Evolutionary conservation across 768 basidiomycete species (phyloP).

Genomic region (Amanita rubescens): DNA sequence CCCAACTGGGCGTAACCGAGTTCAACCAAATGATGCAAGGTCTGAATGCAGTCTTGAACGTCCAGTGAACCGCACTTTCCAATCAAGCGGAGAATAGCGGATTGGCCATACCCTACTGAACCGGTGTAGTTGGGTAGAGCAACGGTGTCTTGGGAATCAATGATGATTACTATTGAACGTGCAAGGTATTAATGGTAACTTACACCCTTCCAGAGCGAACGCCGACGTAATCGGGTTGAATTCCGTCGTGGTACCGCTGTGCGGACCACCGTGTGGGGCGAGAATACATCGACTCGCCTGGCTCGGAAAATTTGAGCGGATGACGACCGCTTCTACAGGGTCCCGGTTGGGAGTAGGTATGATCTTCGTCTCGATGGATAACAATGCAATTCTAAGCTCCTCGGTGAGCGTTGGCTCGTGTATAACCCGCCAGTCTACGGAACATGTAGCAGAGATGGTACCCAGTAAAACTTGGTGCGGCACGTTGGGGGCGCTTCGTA

Average conservation of each 20-base stretch:
- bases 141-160: slow-evolving; percentile 35
- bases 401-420: too few species aligned
- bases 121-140: too few species aligned
- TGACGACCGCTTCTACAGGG: too few species aligned
- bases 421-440: not conserved
- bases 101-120: too few species aligned
- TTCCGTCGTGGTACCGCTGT: slow-evolving; percentile 37
- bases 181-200: slow-evolving; percentile 19
- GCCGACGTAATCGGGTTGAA: slow-evolving; percentile 39
- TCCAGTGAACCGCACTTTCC: slow-evolving; percentile 60
- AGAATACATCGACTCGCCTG: slow-evolving; percentile 45
- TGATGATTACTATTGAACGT: not conserved
- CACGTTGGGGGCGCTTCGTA: slow-evolving; percentile 38
- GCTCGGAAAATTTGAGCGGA: too few species aligned
- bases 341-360: too few species aligned
- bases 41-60: slow-evolving; percentile 55
- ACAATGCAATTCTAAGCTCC: slow-evolving; percentile 25
- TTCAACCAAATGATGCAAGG: too few species aligned
- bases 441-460: not conserved
- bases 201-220: slow-evolving; percentile 56
- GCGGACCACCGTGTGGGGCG: slow-evolving; percentile 59
- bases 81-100: slow-evolving; percentile 52
- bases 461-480: slow-evolving; percentile 48
- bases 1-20: too few species aligned
- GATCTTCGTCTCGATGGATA: too few species aligned